phyloP scores from a whole-genome alignment of 2,329 filamentous ascomycete species.

The Zymoseptoria brevis region DNA sequence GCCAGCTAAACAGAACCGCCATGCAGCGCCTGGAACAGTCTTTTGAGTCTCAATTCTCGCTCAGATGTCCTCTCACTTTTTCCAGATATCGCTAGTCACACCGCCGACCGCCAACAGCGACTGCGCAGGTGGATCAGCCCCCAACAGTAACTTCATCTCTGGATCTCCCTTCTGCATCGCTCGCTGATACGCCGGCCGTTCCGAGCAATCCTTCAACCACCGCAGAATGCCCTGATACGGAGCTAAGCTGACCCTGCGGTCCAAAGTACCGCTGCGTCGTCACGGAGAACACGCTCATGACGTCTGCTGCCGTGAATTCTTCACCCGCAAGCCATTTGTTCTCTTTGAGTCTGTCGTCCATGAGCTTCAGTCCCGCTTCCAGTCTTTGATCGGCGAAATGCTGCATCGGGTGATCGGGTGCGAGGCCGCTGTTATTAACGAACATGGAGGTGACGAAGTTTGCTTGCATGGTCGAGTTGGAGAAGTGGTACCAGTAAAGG shows the following conservation, averaged over 20 bases:
- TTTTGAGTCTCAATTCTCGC: not conserved
- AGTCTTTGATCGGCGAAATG: conserved; percentile 30
- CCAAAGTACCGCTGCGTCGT: conserved; percentile 52
- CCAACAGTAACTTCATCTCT: conserved; percentile 18
- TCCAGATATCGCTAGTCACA: conserved; percentile 12
- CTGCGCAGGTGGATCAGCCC: conserved; percentile 11
- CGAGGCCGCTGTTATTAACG: conserved; percentile 15
- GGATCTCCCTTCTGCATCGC: conserved; percentile 30
- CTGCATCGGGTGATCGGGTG: conserved; percentile 24
- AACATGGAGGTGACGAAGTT: conserved; percentile 24
- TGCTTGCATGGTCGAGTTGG: conserved; percentile 32
- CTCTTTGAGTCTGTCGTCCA: conserved; percentile 43
- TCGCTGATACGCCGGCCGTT: conserved; percentile 22
- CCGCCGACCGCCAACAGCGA: conserved; percentile 14
- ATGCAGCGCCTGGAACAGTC: not conserved
- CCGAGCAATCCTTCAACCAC: conserved; percentile 23
- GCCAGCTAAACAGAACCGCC: not conserved
- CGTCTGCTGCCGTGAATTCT: conserved; percentile 56
- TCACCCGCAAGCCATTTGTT: conserved; percentile 51
- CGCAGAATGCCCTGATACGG: conserved; percentile 22
- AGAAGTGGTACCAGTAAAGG: conserved; percentile 49
- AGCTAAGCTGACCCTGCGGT: conserved; percentile 23
- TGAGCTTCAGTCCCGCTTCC: conserved; percentile 30
- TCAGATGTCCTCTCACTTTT: conserved; percentile 7
- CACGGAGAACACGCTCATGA: conserved; percentile 53